Evolutionary conservation across 179 eudicot species (phyloP).

Genomic region (Heliamphora pulchella): DNA sequence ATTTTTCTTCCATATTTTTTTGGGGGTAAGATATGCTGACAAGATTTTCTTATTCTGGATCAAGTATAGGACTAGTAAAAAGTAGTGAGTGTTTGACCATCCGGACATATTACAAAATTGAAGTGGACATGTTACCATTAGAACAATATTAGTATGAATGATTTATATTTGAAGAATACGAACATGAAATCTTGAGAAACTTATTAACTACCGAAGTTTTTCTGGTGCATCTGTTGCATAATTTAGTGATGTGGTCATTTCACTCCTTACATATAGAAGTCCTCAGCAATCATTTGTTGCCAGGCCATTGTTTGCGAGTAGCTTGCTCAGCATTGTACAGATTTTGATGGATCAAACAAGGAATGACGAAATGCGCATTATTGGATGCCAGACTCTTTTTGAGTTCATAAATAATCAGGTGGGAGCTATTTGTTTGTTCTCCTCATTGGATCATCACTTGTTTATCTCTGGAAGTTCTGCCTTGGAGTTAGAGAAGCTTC

Average conservation of each 20-base stretch:
- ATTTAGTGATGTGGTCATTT: conserved; percentile 5
- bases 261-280: neutral
- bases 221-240: conserved; percentile 1
- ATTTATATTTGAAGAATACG: neutral
- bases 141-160: neutral
- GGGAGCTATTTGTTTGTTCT: neutral
- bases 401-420: conserved; percentile 86
- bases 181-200: neutral
- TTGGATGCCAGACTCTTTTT: conserved; percentile 77
- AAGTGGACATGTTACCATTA: neutral
- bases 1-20: neutral
- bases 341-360: conserved; percentile 68
- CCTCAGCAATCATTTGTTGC: neutral
- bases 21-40: neutral
- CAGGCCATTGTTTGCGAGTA: conserved; percentile 85
- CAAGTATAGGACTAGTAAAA: neutral
- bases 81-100: neutral
- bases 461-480: neutral
- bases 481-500: neutral
- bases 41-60: neutral
- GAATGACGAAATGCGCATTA: conserved; percentile 65
- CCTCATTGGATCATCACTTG: conserved; percentile 6
- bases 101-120: neutral
- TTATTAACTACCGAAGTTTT: neutral
- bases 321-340: conserved; percentile 69